These are phyloP conservation scores for Talaromyces sp. DNA, from an alignment of 2,329 filamentous ascomycete genomes.

Conservation along the genomic window DNA sequence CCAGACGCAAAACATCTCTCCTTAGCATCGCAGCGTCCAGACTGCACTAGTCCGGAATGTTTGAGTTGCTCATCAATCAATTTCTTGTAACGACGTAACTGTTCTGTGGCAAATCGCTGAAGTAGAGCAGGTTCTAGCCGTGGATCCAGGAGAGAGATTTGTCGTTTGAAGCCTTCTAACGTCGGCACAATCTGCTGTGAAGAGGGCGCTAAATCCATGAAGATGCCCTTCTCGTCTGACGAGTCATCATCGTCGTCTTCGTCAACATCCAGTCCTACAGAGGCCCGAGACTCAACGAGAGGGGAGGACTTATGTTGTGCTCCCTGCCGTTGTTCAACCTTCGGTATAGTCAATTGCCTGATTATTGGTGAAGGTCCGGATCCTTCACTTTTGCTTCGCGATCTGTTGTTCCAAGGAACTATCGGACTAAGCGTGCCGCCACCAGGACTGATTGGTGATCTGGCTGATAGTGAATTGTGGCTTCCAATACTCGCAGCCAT, in stretches of 20 bases:
- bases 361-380: constrained; percentile 44
- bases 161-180: constrained; percentile 69
- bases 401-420: constrained; percentile 44
- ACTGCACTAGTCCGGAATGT: constrained; percentile 60
- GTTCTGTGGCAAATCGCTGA: constrained; percentile 77
- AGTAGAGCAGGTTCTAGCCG: constrained; percentile 64
- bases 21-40: constrained; percentile 57
- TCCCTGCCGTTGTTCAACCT: not conserved
- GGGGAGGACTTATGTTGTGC: constrained; percentile 2
- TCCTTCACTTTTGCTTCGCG: constrained; percentile 57
- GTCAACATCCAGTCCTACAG: constrained; percentile 24
- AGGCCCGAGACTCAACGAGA: not conserved
- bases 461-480: constrained; percentile 57
- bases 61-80: constrained; percentile 67
- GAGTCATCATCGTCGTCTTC: constrained; percentile 59
- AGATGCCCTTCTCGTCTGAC: constrained; percentile 58
- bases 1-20: constrained; percentile 63
- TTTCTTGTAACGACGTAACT: constrained; percentile 72
- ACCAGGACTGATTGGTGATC: constrained; percentile 32
- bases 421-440: constrained; percentile 45
- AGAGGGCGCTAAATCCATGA: constrained; percentile 58
- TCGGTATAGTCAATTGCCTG: constrained; percentile 4
- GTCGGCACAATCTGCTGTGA: constrained; percentile 69
- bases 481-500: constrained; percentile 43
- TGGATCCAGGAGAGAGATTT: constrained; percentile 73